Percentiles rank a stretch among this genome's conserved stretches.
Conservation (phyloP, 179 eudicot genomes). For the Gypsophila paniculata region DNA sequence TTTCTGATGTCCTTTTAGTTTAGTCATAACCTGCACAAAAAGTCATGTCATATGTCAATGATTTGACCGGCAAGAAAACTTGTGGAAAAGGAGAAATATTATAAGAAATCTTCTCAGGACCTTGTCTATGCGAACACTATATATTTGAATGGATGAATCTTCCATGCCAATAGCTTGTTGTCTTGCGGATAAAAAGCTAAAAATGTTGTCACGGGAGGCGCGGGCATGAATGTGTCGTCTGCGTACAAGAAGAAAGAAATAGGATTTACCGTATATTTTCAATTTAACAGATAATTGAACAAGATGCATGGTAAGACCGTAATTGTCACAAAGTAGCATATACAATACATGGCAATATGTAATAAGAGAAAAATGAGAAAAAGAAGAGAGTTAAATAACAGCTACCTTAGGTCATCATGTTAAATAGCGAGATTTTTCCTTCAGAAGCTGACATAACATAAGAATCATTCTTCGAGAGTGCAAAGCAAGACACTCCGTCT, state of each 20-base stretch:
- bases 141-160: constrained; percentile 81
- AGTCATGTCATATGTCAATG: constrained; percentile 14
- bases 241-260: constrained; percentile 36
- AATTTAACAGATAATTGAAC: not conserved
- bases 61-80: not conserved
- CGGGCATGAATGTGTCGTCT: constrained; percentile 90
- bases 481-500: constrained; percentile 84
- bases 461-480: constrained; percentile 85
- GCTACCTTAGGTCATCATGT: constrained; percentile 84
- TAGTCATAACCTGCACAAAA: constrained; percentile 57
- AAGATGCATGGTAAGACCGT: no score
- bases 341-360: not conserved
- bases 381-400: not conserved
- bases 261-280: no score
- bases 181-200: constrained; percentile 88
- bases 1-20: constrained; percentile 87
- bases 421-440: constrained; percentile 79
- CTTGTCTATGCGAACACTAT: constrained; percentile 85
- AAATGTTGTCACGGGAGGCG: constrained; percentile 89
- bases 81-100: not conserved
- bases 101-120: constrained; percentile 28
- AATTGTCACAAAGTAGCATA: not conserved
- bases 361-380: not conserved
- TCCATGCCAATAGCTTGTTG: constrained; percentile 96
- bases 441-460: constrained; percentile 94